Evolutionary conservation across 2,329 filamentous ascomycete species (phyloP).

Genomic region (Paecilomyces variotii): DNA sequence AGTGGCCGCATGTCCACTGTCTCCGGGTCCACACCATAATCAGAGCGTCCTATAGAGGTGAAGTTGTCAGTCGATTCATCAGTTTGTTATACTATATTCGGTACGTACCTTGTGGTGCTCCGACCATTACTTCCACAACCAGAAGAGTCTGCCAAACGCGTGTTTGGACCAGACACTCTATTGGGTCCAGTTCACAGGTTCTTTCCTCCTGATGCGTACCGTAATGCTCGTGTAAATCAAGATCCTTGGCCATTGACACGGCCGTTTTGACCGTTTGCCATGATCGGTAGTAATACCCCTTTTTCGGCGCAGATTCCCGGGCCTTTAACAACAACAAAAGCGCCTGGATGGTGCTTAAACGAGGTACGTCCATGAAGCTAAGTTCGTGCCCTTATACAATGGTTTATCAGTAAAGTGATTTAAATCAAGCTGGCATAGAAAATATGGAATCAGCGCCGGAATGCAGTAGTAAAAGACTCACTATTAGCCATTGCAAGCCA

Average conservation of each 20-base stretch:
- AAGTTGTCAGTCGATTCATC: slow-evolving; percentile 9
- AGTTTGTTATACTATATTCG: slow-evolving; percentile 1
- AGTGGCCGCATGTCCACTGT: slow-evolving; percentile 67
- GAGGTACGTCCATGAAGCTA: slow-evolving; percentile 85
- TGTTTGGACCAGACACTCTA: slow-evolving; percentile 77
- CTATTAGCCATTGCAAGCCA: slow-evolving; percentile 87
- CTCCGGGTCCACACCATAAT: slow-evolving; percentile 66
- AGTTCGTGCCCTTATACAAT: slow-evolving; percentile 65
- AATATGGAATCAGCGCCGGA: slow-evolving; percentile 6
- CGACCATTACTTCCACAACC: slow-evolving; percentile 83
- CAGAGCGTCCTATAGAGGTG: slow-evolving; percentile 55
- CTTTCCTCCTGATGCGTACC: slow-evolving; percentile 66
- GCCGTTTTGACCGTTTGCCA: slow-evolving; percentile 95
- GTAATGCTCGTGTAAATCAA: slow-evolving; percentile 81
- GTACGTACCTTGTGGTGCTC: slow-evolving; percentile 73
- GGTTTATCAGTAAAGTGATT: slow-evolving; percentile 19
- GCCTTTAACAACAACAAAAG: slow-evolving; percentile 83
- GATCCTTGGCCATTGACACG: slow-evolving; percentile 85
- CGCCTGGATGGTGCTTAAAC: slow-evolving; percentile 86
- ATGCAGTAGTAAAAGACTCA: slow-evolving; percentile 37
- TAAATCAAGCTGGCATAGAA: not conserved
- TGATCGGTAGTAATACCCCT: slow-evolving; percentile 92
- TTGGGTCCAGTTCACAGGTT: slow-evolving; percentile 58
- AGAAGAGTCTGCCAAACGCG: slow-evolving; percentile 87
- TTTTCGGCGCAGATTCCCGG: slow-evolving; percentile 81